These are phyloP conservation scores for Annona cherimola DNA, from an alignment of 164 flowering plant genomes.

Conservation along the genomic window DNA sequence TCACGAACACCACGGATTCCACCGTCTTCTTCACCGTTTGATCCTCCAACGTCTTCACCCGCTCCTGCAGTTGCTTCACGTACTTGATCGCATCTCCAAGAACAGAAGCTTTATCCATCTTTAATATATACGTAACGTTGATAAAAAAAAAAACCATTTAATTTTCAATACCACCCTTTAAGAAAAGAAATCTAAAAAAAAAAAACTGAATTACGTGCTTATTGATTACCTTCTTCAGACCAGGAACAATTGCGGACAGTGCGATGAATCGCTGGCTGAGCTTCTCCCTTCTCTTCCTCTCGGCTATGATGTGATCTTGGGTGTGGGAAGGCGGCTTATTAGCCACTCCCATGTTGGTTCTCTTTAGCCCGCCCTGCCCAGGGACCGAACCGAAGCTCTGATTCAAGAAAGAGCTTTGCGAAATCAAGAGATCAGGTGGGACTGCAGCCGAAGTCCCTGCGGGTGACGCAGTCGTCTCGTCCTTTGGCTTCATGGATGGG, in stretches of 20 bases:
- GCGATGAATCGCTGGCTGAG: conserved; percentile 48
- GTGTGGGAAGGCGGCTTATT: conserved; percentile 22
- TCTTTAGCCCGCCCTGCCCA: conserved; percentile 30
- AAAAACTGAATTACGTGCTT: neutral
- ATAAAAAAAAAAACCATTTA: too few relatives aligned
- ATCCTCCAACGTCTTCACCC: conserved; percentile 70
- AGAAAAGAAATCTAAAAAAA: neutral
- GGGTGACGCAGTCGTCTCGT: neutral
- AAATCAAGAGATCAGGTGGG: conserved; percentile 24
- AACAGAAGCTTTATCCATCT: conserved; percentile 97
- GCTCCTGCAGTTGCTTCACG: conserved; percentile 78
- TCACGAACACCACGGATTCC: conserved; percentile 66
- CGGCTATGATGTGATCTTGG: conserved; percentile 50
- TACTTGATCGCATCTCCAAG: conserved; percentile 84
- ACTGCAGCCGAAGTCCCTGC: conserved; percentile 2
- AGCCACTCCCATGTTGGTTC: conserved; percentile 12
- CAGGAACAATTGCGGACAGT: conserved; percentile 45
- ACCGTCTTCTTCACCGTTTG: conserved; percentile 44
- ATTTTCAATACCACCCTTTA: too few relatives aligned
- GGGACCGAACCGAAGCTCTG: conserved; percentile 29
- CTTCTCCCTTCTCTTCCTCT: conserved; percentile 55
- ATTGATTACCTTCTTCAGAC: conserved; percentile 44
- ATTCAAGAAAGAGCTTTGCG: conserved; percentile 29
- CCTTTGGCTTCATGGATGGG: neutral
- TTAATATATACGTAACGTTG: conserved; percentile 3